A percentile compares a stretch with the other conserved stretches of the same genome.
phyloP scores from a whole-genome alignment of 108 stramenopile species.

The Pseudonitzschia multiseries region DNA sequence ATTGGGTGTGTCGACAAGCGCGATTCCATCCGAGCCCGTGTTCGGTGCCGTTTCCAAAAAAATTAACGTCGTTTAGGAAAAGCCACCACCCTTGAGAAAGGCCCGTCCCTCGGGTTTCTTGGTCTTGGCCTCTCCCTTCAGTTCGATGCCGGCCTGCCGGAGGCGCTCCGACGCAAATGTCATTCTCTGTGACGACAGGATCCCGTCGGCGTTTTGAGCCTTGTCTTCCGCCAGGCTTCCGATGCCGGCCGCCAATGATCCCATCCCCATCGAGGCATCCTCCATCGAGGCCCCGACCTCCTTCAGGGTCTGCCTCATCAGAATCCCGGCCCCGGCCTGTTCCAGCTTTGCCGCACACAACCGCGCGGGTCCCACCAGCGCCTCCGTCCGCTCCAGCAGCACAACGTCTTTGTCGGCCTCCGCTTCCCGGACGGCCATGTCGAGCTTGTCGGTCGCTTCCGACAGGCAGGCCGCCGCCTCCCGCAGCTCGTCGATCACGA shows the following conservation, averaged over 20 bases:
- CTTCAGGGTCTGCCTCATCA: constrained; percentile 38
- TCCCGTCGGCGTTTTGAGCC: constrained; percentile 17
- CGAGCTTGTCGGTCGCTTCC: constrained; percentile 51
- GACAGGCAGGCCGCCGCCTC: constrained; percentile 57
- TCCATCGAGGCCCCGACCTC: constrained; percentile 48
- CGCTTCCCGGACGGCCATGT: constrained; percentile 53
- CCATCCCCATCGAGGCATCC: constrained; percentile 41
- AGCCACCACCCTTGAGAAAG: constrained; percentile 58
- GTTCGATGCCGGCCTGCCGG: constrained; percentile 63
- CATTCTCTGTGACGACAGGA: constrained; percentile 63
- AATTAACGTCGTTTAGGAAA: neutral
- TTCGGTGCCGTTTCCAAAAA: neutral
- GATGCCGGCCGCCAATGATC: neutral
- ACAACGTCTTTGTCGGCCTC: constrained; percentile 36
- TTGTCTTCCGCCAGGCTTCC: constrained; percentile 21
- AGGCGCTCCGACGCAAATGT: constrained; percentile 62
- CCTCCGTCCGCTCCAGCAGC: constrained; percentile 26
- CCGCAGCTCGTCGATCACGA: constrained; percentile 79
- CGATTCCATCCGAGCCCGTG: no score
- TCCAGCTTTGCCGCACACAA: constrained; percentile 35
- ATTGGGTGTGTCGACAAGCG: no score
- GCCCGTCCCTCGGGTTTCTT: constrained; percentile 51
- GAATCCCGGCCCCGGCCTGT: constrained; percentile 51
- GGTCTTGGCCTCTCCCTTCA: constrained; percentile 42
- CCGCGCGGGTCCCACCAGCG: constrained; percentile 15